Evolutionary conservation across 345 rosid genomes (phyloP).

Genomic region (Gossypium longicalyx): DNA sequence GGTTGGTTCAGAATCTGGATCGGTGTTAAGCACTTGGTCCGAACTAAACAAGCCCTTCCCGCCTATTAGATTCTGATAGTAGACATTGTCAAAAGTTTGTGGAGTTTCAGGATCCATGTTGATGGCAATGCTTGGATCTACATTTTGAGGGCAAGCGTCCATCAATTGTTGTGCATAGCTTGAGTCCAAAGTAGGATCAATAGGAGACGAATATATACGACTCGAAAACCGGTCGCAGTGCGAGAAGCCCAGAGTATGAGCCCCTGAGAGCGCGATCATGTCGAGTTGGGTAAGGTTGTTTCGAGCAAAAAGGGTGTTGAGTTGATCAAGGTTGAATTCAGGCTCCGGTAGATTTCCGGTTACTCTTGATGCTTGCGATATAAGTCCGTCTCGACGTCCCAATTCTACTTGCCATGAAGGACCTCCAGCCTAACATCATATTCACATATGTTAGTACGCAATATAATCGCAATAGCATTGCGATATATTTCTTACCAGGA

Average conservation of each 20-base stretch:
- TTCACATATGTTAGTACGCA: too few species aligned
- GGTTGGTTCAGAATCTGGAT: constrained; percentile 43
- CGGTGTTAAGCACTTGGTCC: constrained; percentile 52
- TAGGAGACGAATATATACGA: constrained; percentile 52
- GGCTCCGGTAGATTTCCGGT: constrained; percentile 74
- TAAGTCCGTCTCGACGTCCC: constrained; percentile 74
- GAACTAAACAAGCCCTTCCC: constrained; percentile 72
- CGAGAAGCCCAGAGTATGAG: constrained; percentile 83
- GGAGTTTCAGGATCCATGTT: constrained; percentile 60
- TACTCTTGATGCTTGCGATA: constrained; percentile 58
- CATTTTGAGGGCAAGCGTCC: constrained; percentile 44
- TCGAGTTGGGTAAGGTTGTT: constrained; percentile 54
- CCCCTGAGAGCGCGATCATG: constrained; percentile 91
- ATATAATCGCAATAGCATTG: too few species aligned
- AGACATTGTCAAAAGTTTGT: constrained; percentile 53
- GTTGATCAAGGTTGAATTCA: constrained; percentile 36
- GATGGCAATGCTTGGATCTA: constrained; percentile 47
- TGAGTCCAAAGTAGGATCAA: constrained; percentile 65
- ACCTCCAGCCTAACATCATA: constrained; percentile 59
- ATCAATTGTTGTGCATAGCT: constrained; percentile 53
- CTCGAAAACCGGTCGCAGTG: constrained; percentile 65
- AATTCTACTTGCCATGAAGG: constrained; percentile 65
- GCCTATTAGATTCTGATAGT: constrained; percentile 59
- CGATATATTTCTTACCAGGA: constrained; percentile 40
- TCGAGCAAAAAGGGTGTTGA: constrained; percentile 45